phyloP scores from a whole-genome alignment of 176 grass and related monocot genomes.

The Lolium multiflorum region DNA sequence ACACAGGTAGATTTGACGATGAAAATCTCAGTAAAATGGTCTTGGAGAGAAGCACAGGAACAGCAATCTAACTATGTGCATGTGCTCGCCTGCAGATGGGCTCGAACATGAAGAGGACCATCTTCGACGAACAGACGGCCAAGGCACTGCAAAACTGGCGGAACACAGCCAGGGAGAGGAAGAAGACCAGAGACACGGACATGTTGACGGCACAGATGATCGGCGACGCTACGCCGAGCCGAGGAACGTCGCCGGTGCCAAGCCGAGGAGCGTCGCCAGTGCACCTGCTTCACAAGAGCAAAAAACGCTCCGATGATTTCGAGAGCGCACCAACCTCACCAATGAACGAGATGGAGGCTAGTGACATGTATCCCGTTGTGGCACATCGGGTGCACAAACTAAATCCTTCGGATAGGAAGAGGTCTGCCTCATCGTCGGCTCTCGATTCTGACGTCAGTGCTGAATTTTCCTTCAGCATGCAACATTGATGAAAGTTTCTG shows the following conservation, averaged over 20 bases:
- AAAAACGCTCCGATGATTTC: constrained; percentile 28
- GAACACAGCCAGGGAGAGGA: constrained; percentile 59
- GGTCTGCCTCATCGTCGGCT: not conserved
- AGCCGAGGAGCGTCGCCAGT: constrained; percentile 35
- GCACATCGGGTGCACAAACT: not conserved
- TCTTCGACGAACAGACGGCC: constrained; percentile 87
- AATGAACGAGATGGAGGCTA: not conserved
- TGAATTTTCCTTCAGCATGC: constrained; percentile 59
- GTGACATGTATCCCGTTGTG: constrained; percentile 38
- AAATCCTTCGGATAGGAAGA: not conserved
- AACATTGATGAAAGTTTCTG: constrained; percentile 22
- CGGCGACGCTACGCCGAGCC: constrained; percentile 46
- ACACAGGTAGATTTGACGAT: constrained; percentile 67
- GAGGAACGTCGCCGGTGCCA: not conserved
- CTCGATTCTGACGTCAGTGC: constrained; percentile 20
- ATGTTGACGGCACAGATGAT: constrained; percentile 10
- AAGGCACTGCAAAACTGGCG: constrained; percentile 78
- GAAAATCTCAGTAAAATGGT: not conserved
- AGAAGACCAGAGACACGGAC: constrained; percentile 40
- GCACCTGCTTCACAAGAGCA: constrained; percentile 58
- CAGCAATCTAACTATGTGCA: no score
- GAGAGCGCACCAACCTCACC: constrained; percentile 46
- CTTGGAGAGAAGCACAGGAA: not conserved
- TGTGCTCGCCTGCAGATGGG: constrained; percentile 68
- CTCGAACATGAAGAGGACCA: constrained; percentile 83